Percentiles rank a stretch among this genome's conserved stretches.
Conservation (phyloP, 768 basidiomycete species). For the Kwoniella bestiolae region DNA sequence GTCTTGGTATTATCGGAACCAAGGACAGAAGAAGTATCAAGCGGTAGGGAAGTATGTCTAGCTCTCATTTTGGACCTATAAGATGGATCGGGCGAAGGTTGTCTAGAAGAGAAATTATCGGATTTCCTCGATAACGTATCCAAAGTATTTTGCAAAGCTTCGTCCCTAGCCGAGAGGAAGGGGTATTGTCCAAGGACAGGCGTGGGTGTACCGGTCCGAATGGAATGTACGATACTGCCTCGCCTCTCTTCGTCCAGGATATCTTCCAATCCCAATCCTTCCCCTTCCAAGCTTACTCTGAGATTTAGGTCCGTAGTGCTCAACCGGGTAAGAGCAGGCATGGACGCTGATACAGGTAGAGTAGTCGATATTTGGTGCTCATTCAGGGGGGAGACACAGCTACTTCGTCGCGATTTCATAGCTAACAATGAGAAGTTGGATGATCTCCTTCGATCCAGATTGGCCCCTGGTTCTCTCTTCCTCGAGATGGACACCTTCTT, state of each 20-base stretch:
- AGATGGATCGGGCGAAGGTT: constrained; percentile 1
- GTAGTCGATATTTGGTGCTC: background rate
- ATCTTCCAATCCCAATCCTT: constrained; percentile 22
- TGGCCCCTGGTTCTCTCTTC: background rate
- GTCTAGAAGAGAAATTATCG: background rate
- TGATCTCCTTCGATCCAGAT: background rate
- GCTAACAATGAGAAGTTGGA: background rate
- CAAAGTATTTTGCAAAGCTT: constrained; percentile 7
- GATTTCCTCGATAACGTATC: constrained; percentile 2
- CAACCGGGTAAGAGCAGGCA: constrained; percentile 10
- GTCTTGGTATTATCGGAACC: background rate
- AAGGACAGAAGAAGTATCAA: background rate
- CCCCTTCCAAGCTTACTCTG: background rate
- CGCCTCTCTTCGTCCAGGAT: constrained; percentile 20
- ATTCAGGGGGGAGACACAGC: background rate
- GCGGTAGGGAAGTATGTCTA: constrained; percentile 8
- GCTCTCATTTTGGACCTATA: constrained; percentile 5
- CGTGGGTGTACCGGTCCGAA: background rate
- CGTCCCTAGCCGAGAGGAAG: background rate
- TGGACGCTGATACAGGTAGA: constrained; percentile 11
- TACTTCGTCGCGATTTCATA: constrained; percentile 2
- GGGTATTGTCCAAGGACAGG: background rate
- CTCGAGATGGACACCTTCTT: background rate
- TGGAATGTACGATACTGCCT: constrained; percentile 14
- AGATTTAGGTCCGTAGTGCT: constrained; percentile 4